Evolutionary conservation across 73 alveolate species (phyloP).

Genomic region (Tetrahymena malaccensis): DNA sequence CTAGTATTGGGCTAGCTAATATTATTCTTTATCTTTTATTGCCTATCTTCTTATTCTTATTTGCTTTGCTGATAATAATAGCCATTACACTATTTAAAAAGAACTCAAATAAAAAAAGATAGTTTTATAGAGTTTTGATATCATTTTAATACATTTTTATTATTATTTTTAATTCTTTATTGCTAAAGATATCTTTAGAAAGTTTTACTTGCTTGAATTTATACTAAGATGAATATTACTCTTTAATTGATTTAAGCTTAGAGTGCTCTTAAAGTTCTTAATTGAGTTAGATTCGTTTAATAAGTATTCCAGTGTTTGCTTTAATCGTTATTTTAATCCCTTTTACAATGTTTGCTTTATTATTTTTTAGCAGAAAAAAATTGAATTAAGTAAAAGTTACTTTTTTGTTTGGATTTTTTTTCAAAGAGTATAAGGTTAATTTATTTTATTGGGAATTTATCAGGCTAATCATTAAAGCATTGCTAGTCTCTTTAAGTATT

Average conservation of each 20-base stretch:
- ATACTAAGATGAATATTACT: neutral
- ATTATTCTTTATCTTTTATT: neutral
- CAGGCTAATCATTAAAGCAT: neutral
- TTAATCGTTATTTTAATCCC: neutral
- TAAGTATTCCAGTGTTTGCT: neutral
- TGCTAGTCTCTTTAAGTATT: neutral
- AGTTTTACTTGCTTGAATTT: neutral
- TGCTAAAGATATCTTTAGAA: neutral
- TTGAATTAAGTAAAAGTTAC: neutral
- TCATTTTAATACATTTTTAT: neutral
- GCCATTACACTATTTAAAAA: neutral
- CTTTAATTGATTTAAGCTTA: neutral
- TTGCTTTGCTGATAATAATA: neutral
- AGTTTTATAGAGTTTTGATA: neutral
- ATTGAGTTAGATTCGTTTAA: neutral
- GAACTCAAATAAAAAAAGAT: neutral
- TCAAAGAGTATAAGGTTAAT: neutral
- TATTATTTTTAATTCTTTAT: neutral
- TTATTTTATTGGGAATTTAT: neutral
- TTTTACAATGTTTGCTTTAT: neutral
- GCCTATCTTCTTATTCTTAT: neutral
- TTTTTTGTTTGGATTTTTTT: neutral
- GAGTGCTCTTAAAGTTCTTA: neutral
- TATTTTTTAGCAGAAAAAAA: neutral
- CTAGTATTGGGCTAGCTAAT: neutral